phyloP scores from a whole-genome alignment of 192 early-diverging fungal genomes.

The Hyaloraphidium curvatum region DNA sequence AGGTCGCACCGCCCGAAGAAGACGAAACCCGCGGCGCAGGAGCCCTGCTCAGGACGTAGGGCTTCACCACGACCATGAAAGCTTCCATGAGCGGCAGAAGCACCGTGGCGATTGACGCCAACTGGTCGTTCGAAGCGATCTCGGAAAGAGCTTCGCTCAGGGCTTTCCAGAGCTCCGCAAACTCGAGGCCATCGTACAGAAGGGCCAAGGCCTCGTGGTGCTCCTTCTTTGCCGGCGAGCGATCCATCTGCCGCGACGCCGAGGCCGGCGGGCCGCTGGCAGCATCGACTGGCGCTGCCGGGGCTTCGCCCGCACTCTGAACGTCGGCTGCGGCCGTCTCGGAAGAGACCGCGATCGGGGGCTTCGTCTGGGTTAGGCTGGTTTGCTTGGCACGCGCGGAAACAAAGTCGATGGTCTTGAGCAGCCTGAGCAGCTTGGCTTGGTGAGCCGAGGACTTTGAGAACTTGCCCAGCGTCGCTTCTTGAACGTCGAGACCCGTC shows the following conservation, averaged over 20 bases:
- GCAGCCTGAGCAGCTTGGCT: conserved; percentile 74
- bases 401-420: conserved; percentile 89
- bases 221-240: conserved; percentile 3
- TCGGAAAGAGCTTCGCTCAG: too few species aligned
- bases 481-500: conserved; percentile 49
- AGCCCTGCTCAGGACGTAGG: conserved; percentile 34
- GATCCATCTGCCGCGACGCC: conserved; percentile 13
- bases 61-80: conserved; percentile 95
- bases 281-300: conserved; percentile 21
- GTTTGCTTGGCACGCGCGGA: conserved; percentile 27
- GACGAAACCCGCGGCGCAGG: too few species aligned
- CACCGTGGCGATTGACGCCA: conserved; percentile 84
- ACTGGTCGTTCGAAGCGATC: too few species aligned
- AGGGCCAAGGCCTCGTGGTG: conserved; percentile 10
- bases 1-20: too few species aligned
- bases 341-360: too few species aligned
- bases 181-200: conserved; percentile 21
- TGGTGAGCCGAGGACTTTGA: conserved; percentile 72
- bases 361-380: conserved; percentile 8
- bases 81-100: conserved; percentile 86
- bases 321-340: too few species aligned
- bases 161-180: conserved; percentile 46
- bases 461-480: conserved; percentile 52
- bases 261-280: conserved; percentile 9
- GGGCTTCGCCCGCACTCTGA: too few species aligned